Evolutionary conservation across 2,329 filamentous ascomycete species (phyloP).

Genomic region (Plenodomus biglobosus): DNA sequence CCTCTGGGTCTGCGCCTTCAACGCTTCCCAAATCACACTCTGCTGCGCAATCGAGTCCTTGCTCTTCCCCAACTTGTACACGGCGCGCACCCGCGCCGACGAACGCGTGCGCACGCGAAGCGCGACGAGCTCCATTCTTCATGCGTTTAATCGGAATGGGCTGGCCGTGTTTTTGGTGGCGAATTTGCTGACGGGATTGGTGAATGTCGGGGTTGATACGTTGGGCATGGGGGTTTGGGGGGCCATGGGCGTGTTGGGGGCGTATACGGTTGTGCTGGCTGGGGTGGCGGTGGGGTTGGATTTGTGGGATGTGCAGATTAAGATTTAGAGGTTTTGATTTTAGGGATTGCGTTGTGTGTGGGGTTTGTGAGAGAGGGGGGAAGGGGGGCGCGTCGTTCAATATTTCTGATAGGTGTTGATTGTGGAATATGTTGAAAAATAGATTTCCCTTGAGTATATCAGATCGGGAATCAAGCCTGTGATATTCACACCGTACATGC

Average conservation of each 20-base stretch:
- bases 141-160: conserved; percentile 86
- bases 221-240: neutral
- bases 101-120: conserved; percentile 66
- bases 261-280: neutral
- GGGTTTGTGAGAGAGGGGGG: neutral
- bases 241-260: neutral
- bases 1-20: conserved; percentile 90
- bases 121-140: conserved; percentile 78
- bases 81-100: conserved; percentile 53
- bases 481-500: too few relatives aligned
- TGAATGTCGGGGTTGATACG: too few relatives aligned
- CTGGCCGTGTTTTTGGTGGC: conserved; percentile 82
- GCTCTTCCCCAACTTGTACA: conserved; percentile 74
- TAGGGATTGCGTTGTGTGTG: neutral
- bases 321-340: neutral
- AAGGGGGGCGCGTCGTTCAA: neutral
- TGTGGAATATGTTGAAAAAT: too few relatives aligned
- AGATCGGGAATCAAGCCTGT: too few relatives aligned
- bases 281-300: neutral
- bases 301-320: too few relatives aligned
- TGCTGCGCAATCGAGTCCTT: conserved; percentile 77
- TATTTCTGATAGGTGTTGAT: too few relatives aligned
- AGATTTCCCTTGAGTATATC: too few relatives aligned
- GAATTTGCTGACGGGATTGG: conserved; percentile 83
- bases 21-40: conserved; percentile 75